These are phyloP conservation scores for Globisporangium radiosum DNA, from an alignment of 352 stramenopile species.

Conservation along the genomic window DNA sequence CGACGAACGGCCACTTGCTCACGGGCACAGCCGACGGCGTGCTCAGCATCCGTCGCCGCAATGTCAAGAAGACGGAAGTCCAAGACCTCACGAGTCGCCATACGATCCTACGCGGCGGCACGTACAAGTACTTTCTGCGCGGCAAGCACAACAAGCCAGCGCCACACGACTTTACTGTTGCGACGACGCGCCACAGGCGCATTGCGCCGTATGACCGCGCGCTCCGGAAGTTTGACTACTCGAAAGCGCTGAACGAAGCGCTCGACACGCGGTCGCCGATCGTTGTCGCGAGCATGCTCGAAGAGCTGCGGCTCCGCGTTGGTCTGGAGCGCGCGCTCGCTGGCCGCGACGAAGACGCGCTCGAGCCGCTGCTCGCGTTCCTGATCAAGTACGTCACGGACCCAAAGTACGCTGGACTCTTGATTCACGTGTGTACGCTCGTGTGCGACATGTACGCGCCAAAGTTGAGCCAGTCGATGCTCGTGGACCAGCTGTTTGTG, in stretches of 20 bases:
- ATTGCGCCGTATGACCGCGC: conserved; percentile 90
- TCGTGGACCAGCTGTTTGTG: conserved; percentile 93
- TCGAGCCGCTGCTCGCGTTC: conserved; percentile 94
- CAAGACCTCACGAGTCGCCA: conserved; percentile 62
- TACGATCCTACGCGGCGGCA: conserved; percentile 71
- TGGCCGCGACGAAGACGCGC: conserved; percentile 90
- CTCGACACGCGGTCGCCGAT: conserved; percentile 88
- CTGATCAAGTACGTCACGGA: conserved; percentile 93
- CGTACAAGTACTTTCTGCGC: conserved; percentile 88
- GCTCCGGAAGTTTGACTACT: conserved; percentile 95
- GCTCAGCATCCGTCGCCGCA: conserved; percentile 78
- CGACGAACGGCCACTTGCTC: conserved; percentile 80
- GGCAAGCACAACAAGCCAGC: conserved; percentile 79
- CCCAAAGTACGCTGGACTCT: conserved; percentile 89
- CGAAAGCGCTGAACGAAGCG: conserved; percentile 92
- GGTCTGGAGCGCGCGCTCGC: conserved; percentile 87
- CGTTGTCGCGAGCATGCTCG: conserved; percentile 91
- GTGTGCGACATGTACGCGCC: conserved; percentile 91
- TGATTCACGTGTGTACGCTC: conserved; percentile 90
- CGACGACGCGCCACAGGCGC: conserved; percentile 81
- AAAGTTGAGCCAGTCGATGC: conserved; percentile 87
- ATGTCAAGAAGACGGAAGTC: conserved; percentile 59
- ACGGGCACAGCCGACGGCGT: conserved; percentile 69
- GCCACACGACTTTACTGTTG: conserved; percentile 71
- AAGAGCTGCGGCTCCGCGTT: conserved; percentile 91